Evolutionary conservation across 73 alveolate genomes (phyloP).

Genomic region (Blepharisma stoltei): DNA sequence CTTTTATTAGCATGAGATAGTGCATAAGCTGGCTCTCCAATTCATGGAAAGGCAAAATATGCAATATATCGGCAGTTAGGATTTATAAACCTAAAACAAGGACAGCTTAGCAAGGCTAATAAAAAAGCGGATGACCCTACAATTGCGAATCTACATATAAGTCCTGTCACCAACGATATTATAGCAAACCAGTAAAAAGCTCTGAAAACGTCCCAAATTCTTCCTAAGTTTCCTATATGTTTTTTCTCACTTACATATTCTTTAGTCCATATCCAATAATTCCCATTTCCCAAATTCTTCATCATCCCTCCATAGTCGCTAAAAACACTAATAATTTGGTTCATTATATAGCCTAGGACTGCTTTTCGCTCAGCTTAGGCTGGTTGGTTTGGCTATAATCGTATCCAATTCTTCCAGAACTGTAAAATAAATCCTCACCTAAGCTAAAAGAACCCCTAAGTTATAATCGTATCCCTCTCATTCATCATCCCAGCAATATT

Average conservation of each 20-base stretch:
- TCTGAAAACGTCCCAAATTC: not conserved
- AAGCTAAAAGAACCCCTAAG: too few species aligned
- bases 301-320: slow-evolving; percentile 7
- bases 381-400: too few species aligned
- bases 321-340: not conserved
- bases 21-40: slow-evolving; percentile 20
- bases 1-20: not conserved
- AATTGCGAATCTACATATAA: slow-evolving; percentile 13
- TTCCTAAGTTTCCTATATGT: not conserved
- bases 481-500: too few species aligned
- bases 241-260: not conserved
- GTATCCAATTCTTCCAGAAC: slow-evolving; percentile 27
- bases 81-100: not conserved
- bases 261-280: not conserved
- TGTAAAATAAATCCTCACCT: too few species aligned
- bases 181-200: not conserved
- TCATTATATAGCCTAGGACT: too few species aligned
- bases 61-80: not conserved
- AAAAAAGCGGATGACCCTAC: slow-evolving; percentile 8
- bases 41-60: slow-evolving; percentile 8
- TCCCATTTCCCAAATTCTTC: not conserved
- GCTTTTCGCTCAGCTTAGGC: too few species aligned
- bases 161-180: slow-evolving; percentile 15
- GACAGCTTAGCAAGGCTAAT: not conserved
- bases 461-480: too few species aligned